Base-by-base conservation (phyloP, 2,329 filamentous ascomycete genomes). In the Pseudopithomyces maydicus region DNA sequence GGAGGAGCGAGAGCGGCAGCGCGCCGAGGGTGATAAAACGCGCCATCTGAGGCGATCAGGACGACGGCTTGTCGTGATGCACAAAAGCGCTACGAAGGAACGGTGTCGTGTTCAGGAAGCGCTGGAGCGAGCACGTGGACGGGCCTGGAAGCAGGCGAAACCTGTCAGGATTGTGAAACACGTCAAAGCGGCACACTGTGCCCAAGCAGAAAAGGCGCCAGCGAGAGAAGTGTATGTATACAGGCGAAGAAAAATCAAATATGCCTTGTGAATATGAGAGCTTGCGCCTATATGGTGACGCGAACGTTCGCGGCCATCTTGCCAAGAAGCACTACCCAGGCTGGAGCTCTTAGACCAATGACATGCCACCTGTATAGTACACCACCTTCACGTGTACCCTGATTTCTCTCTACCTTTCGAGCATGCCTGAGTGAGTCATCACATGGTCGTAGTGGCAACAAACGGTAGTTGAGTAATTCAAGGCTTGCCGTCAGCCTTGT, bases 11-110 rank as follows among this genome's bases (percentile, higher is more conserved):
- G 38, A 70, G 53, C 42, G 65, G 58, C 23, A 71, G 64, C 33
- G 61, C 61, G 58, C 61, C 51, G 44, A 74, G 59, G 19, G 62
- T 50, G 20, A 49, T 52, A 49, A 69, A 58, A 56, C 57, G 62
- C 69, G 71, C 69, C 73, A 75, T 75, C 22, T 35, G 61, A 60
- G 61, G 59, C 52, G 52, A 38, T 29, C 32, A 17, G 17, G 26
- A 56, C 46, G 48, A 55, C 26, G 33, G 6, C 7, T 17, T 22
- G 42, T 55, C 52, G 56, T 35, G 53, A 48, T 36, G 50, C 12
- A 41, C 14, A 39, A 44, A 29, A 26, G 35, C 19, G 50, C 17
- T 23, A 32, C 41, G 38, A 35, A 35, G 47, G 38, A 19, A 10
- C n/a, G 53, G 52, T 39, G 42, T 14, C 35, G 17, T 33, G 41